Percentiles rank a stretch among this genome's conserved stretches.
Conservation (phyloP, 495 filamentous ascomycete species). For the Tricharina praecox region DNA sequence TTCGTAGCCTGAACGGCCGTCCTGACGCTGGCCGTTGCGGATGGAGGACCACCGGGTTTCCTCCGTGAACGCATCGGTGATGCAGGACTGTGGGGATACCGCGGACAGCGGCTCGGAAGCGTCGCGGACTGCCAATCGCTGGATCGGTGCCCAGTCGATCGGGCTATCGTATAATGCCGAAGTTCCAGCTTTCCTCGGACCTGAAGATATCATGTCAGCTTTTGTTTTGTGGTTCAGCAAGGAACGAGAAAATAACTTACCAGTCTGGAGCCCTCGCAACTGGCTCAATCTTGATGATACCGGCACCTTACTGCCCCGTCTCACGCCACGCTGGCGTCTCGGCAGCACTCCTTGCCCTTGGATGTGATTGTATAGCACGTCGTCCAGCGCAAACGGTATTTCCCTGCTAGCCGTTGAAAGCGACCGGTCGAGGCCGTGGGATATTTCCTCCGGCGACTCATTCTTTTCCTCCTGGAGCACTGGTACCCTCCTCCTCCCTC, state of each 20-base stretch:
- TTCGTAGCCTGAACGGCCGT: not conserved
- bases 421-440: not conserved
- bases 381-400: not conserved
- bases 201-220: not conserved
- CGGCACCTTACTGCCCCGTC: not conserved
- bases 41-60: not conserved
- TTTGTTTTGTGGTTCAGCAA: not conserved
- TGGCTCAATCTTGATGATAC: not conserved
- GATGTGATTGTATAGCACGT: not conserved
- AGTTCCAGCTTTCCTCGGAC: not conserved
- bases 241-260: not conserved
- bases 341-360: not conserved
- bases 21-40: not conserved
- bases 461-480: not conserved
- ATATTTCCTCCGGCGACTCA: not conserved
- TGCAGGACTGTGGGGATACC: not conserved
- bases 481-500: too few species aligned
- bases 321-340: not conserved
- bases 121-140: not conserved
- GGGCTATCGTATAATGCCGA: not conserved
- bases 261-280: not conserved
- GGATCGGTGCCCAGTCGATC: not conserved
- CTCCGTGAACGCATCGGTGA: constrained; percentile 3
- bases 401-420: not conserved
- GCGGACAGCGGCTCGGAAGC: not conserved